Percentiles rank a stretch among this genome's conserved stretches.
Conservation (phyloP, 345 rosid genomes). For the Sisymbrium altissimum region DNA sequence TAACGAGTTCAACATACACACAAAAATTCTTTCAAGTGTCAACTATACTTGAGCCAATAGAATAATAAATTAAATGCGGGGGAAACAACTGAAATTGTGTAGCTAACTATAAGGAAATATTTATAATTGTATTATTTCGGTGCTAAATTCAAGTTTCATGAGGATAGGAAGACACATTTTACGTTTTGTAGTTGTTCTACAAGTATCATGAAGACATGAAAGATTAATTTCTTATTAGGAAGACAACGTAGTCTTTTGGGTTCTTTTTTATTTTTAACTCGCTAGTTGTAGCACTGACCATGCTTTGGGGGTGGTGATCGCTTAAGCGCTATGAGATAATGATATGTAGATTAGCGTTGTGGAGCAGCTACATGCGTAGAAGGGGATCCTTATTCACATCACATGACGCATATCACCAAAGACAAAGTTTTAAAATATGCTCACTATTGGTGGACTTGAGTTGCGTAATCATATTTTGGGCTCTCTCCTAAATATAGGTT, state of each 20-base stretch:
- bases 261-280: not conserved
- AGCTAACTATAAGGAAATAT: not conserved
- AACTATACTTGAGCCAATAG: not conserved
- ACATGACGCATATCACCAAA: conserved; percentile 9
- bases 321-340: not conserved
- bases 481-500: not conserved
- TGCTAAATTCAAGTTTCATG: not conserved
- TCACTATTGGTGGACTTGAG: not conserved
- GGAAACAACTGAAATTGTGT: not conserved
- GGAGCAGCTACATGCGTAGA: conserved; percentile 56
- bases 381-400: conserved; percentile 46
- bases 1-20: not conserved
- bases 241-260: not conserved
- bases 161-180: not conserved
- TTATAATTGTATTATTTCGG: not conserved
- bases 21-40: too few relatives aligned
- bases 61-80: not conserved
- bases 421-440: not conserved
- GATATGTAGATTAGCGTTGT: conserved; percentile 39
- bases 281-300: too few relatives aligned
- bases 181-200: not conserved
- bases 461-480: not conserved
- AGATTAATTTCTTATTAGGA: conserved; percentile 27
- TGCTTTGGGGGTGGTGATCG: not conserved
- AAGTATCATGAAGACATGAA: conserved; percentile 32